Evolutionary conservation across 2,329 filamentous ascomycete genomes (phyloP).

Genomic region (Curvularia eragrostidis): DNA sequence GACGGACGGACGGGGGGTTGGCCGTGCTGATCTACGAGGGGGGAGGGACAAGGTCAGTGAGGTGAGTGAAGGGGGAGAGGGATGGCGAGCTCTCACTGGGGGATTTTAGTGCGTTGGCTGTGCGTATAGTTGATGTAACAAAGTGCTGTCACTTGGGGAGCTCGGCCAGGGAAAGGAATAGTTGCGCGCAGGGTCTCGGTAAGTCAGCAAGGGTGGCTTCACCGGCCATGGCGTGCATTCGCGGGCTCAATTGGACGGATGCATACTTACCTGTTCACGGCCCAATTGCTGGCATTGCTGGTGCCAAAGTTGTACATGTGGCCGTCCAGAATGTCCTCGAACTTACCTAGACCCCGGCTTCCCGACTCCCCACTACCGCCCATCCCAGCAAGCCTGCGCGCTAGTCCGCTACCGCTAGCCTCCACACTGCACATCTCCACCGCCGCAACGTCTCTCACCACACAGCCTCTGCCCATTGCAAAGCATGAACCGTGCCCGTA

Average conservation of each 20-base stretch:
- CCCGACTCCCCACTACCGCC: conserved; percentile 13
- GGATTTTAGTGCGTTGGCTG: conserved; percentile 14
- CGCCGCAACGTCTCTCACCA: neutral
- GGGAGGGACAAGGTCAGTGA: conserved; percentile 4
- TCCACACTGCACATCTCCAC: conserved; percentile 7
- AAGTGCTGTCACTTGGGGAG: conserved; percentile 14
- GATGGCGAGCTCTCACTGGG: neutral
- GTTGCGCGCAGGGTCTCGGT: conserved; percentile 12
- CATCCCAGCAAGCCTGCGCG: conserved; percentile 7
- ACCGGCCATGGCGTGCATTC: conserved; percentile 11
- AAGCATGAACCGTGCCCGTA: no score
- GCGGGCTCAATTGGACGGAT: conserved; percentile 20
- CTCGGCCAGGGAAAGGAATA: conserved; percentile 15
- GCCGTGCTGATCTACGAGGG: neutral
- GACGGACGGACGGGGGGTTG: neutral
- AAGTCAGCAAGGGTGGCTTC: conserved; percentile 6
- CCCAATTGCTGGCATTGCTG: neutral
- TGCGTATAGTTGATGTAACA: conserved; percentile 16
- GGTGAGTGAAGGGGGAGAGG: neutral
- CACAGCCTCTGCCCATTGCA: neutral
- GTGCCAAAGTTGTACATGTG: conserved; percentile 17
- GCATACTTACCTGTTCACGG: neutral
- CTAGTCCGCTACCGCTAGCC: conserved; percentile 11
- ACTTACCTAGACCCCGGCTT: conserved; percentile 23
- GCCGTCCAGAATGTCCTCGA: conserved; percentile 29